Percentiles rank a stretch among this genome's conserved stretches.
These are phyloP conservation scores for Erythrobasidium hasegawianum DNA, from an alignment of 1,284 basidiomycete species.

Conservation along the genomic window DNA sequence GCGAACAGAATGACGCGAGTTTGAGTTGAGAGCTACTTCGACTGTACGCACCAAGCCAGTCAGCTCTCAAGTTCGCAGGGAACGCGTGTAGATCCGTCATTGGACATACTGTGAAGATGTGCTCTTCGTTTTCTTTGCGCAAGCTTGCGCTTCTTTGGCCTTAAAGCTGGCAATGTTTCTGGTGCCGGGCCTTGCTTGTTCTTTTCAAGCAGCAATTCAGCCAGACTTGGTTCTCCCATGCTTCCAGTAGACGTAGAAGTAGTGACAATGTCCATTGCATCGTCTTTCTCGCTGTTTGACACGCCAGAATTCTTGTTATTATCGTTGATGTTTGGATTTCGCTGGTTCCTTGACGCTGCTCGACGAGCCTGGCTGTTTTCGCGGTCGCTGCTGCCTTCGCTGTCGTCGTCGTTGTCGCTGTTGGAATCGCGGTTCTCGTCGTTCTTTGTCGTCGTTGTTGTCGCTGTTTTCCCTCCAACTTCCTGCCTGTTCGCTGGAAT, in stretches of 20 bases:
- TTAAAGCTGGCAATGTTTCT: neutral
- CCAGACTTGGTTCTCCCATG: slow-evolving; percentile 11
- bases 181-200: neutral
- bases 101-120: slow-evolving; percentile 13
- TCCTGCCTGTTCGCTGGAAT: too few relatives aligned
- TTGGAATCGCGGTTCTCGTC: too few relatives aligned
- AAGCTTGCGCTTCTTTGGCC: slow-evolving; percentile 10
- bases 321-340: too few relatives aligned
- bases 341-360: neutral
- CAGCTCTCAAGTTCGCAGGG: too few relatives aligned
- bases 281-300: neutral
- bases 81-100: too few relatives aligned
- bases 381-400: neutral
- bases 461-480: too few relatives aligned
- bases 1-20: slow-evolving; percentile 7
- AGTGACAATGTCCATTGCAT: slow-evolving; percentile 24
- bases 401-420: neutral
- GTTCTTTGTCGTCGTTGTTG: too few relatives aligned
- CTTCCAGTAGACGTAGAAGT: slow-evolving; percentile 26
- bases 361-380: slow-evolving; percentile 3
- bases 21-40: slow-evolving; percentile 19
- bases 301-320: neutral
- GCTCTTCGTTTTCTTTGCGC: neutral
- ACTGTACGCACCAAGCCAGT: slow-evolving; percentile 4
- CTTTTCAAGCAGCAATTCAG: neutral